phyloP scores from a whole-genome alignment of 2,329 filamentous ascomycete species.

The Sporothrix humicola region DNA sequence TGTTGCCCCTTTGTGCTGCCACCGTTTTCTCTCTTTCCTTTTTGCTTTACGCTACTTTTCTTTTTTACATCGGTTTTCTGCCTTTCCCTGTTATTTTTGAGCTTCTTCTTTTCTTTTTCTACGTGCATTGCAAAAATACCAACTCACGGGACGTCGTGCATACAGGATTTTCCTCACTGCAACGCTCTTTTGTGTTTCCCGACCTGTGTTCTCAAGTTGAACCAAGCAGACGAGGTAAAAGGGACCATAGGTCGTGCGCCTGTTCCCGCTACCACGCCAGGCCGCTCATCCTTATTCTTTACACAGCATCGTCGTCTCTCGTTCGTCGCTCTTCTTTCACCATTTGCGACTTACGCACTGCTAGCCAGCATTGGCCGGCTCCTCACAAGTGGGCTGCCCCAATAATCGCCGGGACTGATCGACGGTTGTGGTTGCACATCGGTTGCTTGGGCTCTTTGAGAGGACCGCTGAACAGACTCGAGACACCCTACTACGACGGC shows the following conservation, averaged over 20 bases:
- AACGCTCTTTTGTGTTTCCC: constrained; percentile 24
- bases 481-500: constrained; percentile 17
- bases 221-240: neutral
- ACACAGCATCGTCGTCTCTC: neutral
- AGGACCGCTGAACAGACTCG: neutral
- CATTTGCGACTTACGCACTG: neutral
- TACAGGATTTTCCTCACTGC: constrained; percentile 13
- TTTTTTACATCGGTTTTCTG: neutral
- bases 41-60: neutral
- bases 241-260: neutral
- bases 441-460: neutral
- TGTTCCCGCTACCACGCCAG: neutral
- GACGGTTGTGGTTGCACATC: constrained; percentile 11
- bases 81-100: neutral
- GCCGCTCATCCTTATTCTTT: no score
- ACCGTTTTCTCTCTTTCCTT: neutral
- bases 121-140: constrained; percentile 1
- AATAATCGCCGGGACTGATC: constrained; percentile 14
- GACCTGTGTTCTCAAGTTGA: neutral
- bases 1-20: neutral
- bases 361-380: constrained; percentile 8
- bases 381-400: constrained; percentile 15
- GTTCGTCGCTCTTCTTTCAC: neutral
- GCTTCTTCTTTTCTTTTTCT: neutral
- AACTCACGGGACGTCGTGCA: constrained; percentile 2